phyloP scores from a whole-genome alignment of 257 asterid species.

The Scutellaria baicalensis region DNA sequence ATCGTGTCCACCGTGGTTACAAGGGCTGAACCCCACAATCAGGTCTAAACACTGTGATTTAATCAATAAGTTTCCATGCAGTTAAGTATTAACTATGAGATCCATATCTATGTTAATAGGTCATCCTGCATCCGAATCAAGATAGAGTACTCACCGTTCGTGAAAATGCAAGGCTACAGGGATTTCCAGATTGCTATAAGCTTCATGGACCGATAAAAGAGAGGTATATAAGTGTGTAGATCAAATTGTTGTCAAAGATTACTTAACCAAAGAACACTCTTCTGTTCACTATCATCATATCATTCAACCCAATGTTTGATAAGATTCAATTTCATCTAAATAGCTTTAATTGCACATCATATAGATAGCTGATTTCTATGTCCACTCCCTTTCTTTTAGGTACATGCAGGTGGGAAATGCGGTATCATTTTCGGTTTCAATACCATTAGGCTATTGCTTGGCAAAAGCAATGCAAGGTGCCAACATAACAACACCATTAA shows the following conservation, averaged over 20 bases:
- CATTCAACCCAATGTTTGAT: no score
- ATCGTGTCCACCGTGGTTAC: conserved; percentile 39
- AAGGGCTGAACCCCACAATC: conserved; percentile 38
- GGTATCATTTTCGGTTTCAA: conserved; percentile 33
- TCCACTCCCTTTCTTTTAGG: conserved; percentile 2
- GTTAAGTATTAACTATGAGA: not conserved
- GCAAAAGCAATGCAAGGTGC: conserved; percentile 25
- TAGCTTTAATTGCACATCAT: no score
- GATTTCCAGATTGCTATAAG: conserved; percentile 41
- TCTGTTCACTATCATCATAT: no score
- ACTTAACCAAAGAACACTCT: no score
- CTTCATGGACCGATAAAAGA: conserved; percentile 29
- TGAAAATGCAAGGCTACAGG: conserved; percentile 39
- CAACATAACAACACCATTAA: not conserved
- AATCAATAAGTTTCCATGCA: not conserved
- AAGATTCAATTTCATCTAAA: no score
- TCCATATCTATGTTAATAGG: not conserved
- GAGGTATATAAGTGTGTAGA: conserved; percentile 10
- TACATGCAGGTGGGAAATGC: conserved; percentile 40
- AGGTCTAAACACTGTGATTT: conserved; percentile 11
- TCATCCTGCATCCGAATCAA: conserved; percentile 27
- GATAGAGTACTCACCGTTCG: conserved; percentile 37
- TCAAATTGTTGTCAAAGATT: no score
- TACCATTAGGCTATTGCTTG: conserved; percentile 34
- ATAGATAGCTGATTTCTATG: not conserved